These are phyloP conservation scores for Parastagonospora avenae DNA, from an alignment of 2,329 filamentous ascomycete genomes.

Conservation along the genomic window DNA sequence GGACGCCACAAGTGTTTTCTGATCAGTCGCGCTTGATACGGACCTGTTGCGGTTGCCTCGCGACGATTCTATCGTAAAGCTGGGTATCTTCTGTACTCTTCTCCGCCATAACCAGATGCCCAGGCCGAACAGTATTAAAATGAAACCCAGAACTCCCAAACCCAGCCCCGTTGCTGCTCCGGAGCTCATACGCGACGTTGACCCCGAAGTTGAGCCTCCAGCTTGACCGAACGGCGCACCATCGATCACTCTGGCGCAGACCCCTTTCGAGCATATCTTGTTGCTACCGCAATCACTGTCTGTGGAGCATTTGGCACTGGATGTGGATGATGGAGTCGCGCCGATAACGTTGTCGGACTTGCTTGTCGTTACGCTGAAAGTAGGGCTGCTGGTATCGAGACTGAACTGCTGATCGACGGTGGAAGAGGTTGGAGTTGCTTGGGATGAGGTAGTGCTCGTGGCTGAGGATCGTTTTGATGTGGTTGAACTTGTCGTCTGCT, in stretches of 20 bases:
- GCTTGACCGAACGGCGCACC: conserved; percentile 28
- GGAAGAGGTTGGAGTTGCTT: conserved; percentile 2
- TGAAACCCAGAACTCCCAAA: conserved; percentile 25
- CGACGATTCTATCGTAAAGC: conserved; percentile 19
- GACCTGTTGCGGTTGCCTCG: conserved; percentile 12
- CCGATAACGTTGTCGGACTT: not conserved
- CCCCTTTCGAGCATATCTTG: conserved; percentile 27
- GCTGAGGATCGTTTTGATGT: conserved; percentile 2
- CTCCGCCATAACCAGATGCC: conserved; percentile 30
- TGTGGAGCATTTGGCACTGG: conserved; percentile 22
- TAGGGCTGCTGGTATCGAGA: conserved; percentile 17
- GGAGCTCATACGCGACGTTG: conserved; percentile 25
- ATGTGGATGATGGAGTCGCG: not conserved
- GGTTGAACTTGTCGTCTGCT: conserved; percentile 2
- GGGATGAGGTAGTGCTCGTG: conserved; percentile 2
- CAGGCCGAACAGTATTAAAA: conserved; percentile 25
- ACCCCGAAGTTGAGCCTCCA: conserved; percentile 16
- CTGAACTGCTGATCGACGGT: conserved; percentile 8
- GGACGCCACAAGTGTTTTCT: conserved; percentile 31
- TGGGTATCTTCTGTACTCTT: conserved; percentile 17
- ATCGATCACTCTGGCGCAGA: conserved; percentile 22
- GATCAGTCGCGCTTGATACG: conserved; percentile 27
- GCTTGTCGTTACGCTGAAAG: conserved; percentile 4
- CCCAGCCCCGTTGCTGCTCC: conserved; percentile 33
- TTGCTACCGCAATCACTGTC: conserved; percentile 32